phyloP scores from a whole-genome alignment of 768 basidiomycete genomes.

The Boletus subcaerulescens region DNA sequence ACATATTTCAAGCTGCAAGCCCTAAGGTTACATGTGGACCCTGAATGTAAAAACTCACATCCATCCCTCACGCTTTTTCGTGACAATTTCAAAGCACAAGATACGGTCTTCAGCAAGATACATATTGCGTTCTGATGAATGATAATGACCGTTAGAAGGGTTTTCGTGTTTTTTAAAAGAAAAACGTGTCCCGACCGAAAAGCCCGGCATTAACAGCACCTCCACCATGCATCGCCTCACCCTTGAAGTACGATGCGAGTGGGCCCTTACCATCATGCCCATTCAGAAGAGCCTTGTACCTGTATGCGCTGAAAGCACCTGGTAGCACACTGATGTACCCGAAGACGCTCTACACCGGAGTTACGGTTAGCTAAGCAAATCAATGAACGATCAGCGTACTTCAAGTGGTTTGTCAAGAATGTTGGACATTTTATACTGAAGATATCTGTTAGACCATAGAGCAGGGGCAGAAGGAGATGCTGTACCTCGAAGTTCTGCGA shows the following conservation, averaged over 20 bases:
- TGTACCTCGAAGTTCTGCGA: slow-evolving; percentile 91
- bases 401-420: slow-evolving; percentile 95
- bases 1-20: slow-evolving; percentile 71
- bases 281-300: slow-evolving; percentile 85
- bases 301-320: slow-evolving; percentile 89
- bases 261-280: slow-evolving; percentile 88
- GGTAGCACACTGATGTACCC: slow-evolving; percentile 88
- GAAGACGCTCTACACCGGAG: slow-evolving; percentile 58
- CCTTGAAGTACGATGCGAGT: slow-evolving; percentile 90
- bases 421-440: slow-evolving; percentile 91
- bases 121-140: slow-evolving; percentile 71
- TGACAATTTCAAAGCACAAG: slow-evolving; percentile 90
- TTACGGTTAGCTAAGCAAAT: background rate
- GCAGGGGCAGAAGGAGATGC: background rate
- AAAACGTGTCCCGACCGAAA: slow-evolving; percentile 43
- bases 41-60: slow-evolving; percentile 45
- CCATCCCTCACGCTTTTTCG: slow-evolving; percentile 83
- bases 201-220: slow-evolving; percentile 60
- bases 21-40: background rate
- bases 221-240: slow-evolving; percentile 79
- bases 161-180: background rate
- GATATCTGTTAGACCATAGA: background rate
- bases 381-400: slow-evolving; percentile 39
- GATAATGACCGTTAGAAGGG: background rate
- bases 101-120: slow-evolving; percentile 91